phyloP scores from a whole-genome alignment of 164 flowering plant genomes.

The Pachysandra terminalis region DNA sequence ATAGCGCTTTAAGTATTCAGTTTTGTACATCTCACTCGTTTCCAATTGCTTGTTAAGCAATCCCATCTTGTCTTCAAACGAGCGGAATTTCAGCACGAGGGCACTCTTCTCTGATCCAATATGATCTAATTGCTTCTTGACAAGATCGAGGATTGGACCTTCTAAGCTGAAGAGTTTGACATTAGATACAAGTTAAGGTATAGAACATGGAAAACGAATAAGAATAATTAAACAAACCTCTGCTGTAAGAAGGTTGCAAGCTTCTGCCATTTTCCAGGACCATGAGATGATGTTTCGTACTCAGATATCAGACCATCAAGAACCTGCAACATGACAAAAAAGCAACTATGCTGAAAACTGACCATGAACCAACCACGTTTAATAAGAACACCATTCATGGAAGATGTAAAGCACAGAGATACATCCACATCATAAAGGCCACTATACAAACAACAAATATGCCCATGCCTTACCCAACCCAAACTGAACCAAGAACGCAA shows the following conservation, averaged over 20 bases:
- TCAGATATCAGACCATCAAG: constrained; percentile 77
- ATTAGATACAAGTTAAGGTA: constrained; percentile 3
- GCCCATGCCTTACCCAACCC: too few relatives aligned
- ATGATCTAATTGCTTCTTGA: constrained; percentile 71
- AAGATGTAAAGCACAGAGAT: neutral
- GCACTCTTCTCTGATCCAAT: constrained; percentile 74
- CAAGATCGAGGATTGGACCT: constrained; percentile 75
- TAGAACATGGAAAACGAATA: constrained; percentile 1
- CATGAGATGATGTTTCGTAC: constrained; percentile 75
- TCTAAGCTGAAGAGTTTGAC: constrained; percentile 60
- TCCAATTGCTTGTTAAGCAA: constrained; percentile 81
- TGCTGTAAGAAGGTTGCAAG: constrained; percentile 65
- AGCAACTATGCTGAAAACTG: neutral
- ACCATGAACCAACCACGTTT: too few relatives aligned
- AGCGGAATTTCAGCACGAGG: constrained; percentile 70
- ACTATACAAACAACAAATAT: too few relatives aligned
- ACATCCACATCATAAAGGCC: too few relatives aligned
- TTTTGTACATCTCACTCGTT: constrained; percentile 71
- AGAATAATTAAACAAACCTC: constrained; percentile 47
- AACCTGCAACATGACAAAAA: constrained; percentile 41
- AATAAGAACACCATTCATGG: neutral
- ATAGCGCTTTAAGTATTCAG: constrained; percentile 84
- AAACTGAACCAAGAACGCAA: too few relatives aligned
- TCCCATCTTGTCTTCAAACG: constrained; percentile 70
- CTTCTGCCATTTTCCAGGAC: constrained; percentile 94